These are phyloP conservation scores for Nepenthes gracilis DNA, from an alignment of 148 eudicot species.

Conservation along the genomic window DNA sequence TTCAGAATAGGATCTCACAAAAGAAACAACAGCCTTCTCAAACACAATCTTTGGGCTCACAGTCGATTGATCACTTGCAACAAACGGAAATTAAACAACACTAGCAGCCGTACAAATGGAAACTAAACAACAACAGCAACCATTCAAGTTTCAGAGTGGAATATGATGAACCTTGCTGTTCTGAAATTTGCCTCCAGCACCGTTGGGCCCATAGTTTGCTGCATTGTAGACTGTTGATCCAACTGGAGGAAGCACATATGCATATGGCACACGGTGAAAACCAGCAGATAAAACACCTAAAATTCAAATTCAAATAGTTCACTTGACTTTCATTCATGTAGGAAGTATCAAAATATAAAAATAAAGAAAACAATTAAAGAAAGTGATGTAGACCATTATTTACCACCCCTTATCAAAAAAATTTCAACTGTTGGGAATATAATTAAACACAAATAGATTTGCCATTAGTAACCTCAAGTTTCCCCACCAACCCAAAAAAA, in stretches of 20 bases:
- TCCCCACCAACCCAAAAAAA: too few species aligned
- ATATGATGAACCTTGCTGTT: conserved; percentile 50
- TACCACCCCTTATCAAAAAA: too few species aligned
- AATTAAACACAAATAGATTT: too few species aligned
- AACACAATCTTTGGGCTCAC: too few species aligned
- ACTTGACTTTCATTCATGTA: background rate
- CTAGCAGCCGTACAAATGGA: too few species aligned
- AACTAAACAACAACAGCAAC: background rate
- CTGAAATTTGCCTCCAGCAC: conserved; percentile 59
- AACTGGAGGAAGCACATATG: conserved; percentile 41
- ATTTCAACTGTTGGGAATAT: too few species aligned
- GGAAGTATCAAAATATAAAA: background rate
- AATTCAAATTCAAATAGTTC: conserved; percentile 2
- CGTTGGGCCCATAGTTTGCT: conserved; percentile 67
- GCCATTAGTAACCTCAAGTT: too few species aligned
- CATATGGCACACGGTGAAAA: conserved; percentile 32
- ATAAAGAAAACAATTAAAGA: background rate
- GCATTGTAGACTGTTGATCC: conserved; percentile 42
- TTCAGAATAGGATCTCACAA: too few species aligned
- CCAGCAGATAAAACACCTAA: conserved; percentile 33
- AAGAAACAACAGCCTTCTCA: too few species aligned
- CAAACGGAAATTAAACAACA: too few species aligned
- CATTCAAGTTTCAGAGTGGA: background rate
- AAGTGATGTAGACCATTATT: background rate
- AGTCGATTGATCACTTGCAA: too few species aligned